Evolutionary conservation across 2,329 filamentous ascomycete species (phyloP), one percentile per base, ranked within the genome.

Genomic region (Aspergillus neotritici): DNA sequence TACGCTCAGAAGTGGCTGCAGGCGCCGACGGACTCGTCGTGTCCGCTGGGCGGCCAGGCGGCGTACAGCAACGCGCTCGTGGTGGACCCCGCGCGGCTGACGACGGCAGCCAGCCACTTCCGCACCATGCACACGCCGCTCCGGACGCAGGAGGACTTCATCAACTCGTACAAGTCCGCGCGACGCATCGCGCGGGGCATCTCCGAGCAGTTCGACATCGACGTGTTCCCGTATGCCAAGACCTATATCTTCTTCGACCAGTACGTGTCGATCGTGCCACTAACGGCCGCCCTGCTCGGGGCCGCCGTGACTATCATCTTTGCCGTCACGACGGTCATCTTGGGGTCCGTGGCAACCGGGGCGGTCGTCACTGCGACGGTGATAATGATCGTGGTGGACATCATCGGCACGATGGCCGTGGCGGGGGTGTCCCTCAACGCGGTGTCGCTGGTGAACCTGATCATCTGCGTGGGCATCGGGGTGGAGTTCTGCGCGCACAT

Each of bases 241-340:
- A 95, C 95, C 65, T 98, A 98, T 72, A 90, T 98, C 64, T 98
- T 97, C 78, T 98, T 98, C 64, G 93, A 98, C 63, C 93, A 97
- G 64, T 98, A 98, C 61, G 78, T 87, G 5, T 80, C 79, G 45
- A 97, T 98, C 48, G 81, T 94, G 14, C 76, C 78, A 9, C 76
- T 97, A 4, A 90, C 91, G 0, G 84, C 78, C 1, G 80, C 84
- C 0, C 79, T 98, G 1, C 78, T 98, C 25, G 84, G 85, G 32
- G 85, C 87, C 3, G 91, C 89, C 0, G 74, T 97, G 11, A 87
- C 78, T 17, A 86, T 95, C 52, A 94, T 97, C 47, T 84, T 96
- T 46, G 62, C 86, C 47, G 78, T 98, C 35, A 84, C 87, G 0
- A 82, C 84, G 0, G 55, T 89, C 11, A 80, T 98, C 0, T 78